These are phyloP conservation scores for Lachancea sp. DNA, from an alignment of 805 yeast species.

Conservation along the genomic window DNA sequence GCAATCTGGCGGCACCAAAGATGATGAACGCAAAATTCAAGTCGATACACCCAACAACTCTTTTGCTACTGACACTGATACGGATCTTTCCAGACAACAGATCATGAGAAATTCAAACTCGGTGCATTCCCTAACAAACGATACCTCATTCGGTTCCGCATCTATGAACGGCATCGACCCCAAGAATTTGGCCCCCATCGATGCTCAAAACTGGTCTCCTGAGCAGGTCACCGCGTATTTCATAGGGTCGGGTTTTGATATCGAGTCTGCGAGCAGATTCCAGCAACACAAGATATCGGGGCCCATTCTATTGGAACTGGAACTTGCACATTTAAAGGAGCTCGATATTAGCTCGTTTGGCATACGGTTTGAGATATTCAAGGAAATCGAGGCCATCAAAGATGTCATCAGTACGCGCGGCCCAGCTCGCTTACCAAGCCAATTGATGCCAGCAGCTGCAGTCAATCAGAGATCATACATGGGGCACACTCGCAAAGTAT, in stretches of 20 bases:
- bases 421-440: slow-evolving; percentile 11
- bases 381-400: slow-evolving; percentile 70
- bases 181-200: slow-evolving; percentile 40
- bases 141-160: slow-evolving; percentile 11
- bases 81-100: slow-evolving; percentile 13
- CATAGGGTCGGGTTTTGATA: slow-evolving; percentile 63
- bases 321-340: slow-evolving; percentile 80
- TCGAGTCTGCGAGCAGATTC: slow-evolving; percentile 69
- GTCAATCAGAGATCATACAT: slow-evolving; percentile 17
- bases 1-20: slow-evolving; percentile 1
- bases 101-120: slow-evolving; percentile 5
- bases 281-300: slow-evolving; percentile 88
- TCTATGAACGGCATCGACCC: slow-evolving; percentile 19
- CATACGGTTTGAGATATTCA: slow-evolving; percentile 84
- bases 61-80: slow-evolving; percentile 1
- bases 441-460: slow-evolving; percentile 39
- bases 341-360: slow-evolving; percentile 90
- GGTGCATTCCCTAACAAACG: slow-evolving; percentile 14
- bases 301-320: slow-evolving; percentile 74
- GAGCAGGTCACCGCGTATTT: slow-evolving; percentile 79
- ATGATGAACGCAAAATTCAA: not conserved
- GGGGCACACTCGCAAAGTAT: slow-evolving; percentile 6
- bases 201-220: slow-evolving; percentile 70
- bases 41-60: slow-evolving; percentile 5
- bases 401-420: slow-evolving; percentile 14